phyloP scores from a whole-genome alignment of 345 rosid species.

The Dimocarpus longan region DNA sequence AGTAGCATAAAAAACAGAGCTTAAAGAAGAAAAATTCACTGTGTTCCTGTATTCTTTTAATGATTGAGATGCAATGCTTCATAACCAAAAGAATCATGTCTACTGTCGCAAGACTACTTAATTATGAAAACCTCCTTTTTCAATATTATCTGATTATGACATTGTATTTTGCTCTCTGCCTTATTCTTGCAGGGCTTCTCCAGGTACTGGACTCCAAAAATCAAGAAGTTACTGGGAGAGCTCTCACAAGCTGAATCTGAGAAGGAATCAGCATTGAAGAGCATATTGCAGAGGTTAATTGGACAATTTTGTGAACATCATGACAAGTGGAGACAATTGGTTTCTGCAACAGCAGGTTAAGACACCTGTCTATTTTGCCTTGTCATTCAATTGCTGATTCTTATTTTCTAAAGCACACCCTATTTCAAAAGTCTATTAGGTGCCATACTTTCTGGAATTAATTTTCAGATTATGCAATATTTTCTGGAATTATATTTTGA shows the following conservation, averaged over 20 bases:
- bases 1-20: background rate
- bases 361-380: background rate
- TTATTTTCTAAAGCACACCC: background rate
- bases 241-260: constrained; percentile 83
- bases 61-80: background rate
- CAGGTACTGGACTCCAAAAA: constrained; percentile 89
- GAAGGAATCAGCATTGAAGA: constrained; percentile 73
- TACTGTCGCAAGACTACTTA: constrained; percentile 1
- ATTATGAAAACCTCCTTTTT: background rate
- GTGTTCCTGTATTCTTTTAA: background rate
- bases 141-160: background rate
- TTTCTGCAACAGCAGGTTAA: constrained; percentile 77
- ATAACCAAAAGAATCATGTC: background rate
- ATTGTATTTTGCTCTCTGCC: constrained; percentile 6
- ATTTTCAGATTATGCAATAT: background rate
- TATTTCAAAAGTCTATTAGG: background rate
- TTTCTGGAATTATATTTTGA: background rate
- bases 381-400: background rate
- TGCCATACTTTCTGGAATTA: background rate
- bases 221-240: constrained; percentile 66
- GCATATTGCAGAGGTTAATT: constrained; percentile 77
- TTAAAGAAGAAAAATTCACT: constrained; percentile 1
- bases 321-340: constrained; percentile 75
- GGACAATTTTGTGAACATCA: constrained; percentile 75
- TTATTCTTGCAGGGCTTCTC: constrained; percentile 65